Conservation (phyloP, 352 stramenopile genomes). For the Phytophthora colocasiae region DNA sequence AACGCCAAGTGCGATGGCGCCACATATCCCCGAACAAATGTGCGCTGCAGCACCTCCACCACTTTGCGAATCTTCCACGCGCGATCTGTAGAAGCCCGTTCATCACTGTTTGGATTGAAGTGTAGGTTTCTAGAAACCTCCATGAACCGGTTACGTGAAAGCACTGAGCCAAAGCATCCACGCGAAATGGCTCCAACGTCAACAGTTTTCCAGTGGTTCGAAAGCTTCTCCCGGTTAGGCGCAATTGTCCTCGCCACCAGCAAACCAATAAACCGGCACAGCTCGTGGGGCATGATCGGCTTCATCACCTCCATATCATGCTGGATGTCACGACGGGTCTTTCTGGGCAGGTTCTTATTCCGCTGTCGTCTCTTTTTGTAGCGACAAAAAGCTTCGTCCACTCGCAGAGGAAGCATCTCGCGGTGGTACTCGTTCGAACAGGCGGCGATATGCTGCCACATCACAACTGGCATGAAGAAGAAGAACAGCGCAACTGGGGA, state of each 20-base stretch:
- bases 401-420: slow-evolving; percentile 8
- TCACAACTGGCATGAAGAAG: slow-evolving; percentile 23
- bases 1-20: slow-evolving; percentile 4
- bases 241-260: slow-evolving; percentile 9
- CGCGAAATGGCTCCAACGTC: slow-evolving; percentile 13
- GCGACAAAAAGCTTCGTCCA: slow-evolving; percentile 6
- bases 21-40: slow-evolving; percentile 1
- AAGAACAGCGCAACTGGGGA: slow-evolving; percentile 14
- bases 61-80: slow-evolving; percentile 34
- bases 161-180: slow-evolving; percentile 12
- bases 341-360: slow-evolving; percentile 1
- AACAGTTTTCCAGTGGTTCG: slow-evolving; percentile 20
- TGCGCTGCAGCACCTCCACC: slow-evolving; percentile 21
- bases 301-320: slow-evolving; percentile 5
- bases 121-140: slow-evolving; percentile 21
- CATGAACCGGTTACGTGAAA: slow-evolving; percentile 20
- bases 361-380: slow-evolving; percentile 3
- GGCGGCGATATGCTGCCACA: slow-evolving; percentile 27
- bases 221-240: slow-evolving; percentile 18
- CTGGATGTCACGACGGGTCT: slow-evolving; percentile 19
- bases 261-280: slow-evolving; percentile 10
- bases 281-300: slow-evolving; percentile 8
- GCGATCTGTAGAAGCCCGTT: not conserved
- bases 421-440: slow-evolving; percentile 24
- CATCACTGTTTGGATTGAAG: slow-evolving; percentile 29